phyloP scores from a whole-genome alignment of 768 basidiomycete genomes.

The Amanita rimosa region DNA sequence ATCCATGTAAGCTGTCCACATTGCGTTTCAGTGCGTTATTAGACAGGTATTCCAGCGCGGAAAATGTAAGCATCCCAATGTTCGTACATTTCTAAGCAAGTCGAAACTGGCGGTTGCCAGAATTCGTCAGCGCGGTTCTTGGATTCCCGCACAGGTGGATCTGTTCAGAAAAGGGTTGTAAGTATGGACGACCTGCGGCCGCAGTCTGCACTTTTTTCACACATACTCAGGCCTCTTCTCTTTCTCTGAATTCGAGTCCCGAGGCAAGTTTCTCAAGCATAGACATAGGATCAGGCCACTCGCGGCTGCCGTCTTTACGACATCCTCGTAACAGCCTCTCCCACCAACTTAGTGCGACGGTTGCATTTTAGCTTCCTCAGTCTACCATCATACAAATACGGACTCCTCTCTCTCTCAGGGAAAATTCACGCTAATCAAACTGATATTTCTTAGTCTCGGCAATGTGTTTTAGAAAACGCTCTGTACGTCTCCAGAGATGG shows the following conservation, averaged over 20 bases:
- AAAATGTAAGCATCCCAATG: conserved; percentile 11
- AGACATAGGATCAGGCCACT: conserved; percentile 13
- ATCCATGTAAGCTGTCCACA: conserved; percentile 18
- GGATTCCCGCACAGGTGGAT: neutral
- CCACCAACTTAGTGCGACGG: conserved; percentile 45
- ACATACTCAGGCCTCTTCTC: conserved; percentile 22
- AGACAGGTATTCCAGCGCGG: conserved; percentile 23
- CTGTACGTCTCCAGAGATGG: conserved; percentile 44
- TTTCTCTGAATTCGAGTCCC: conserved; percentile 30
- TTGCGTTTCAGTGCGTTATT: conserved; percentile 33
- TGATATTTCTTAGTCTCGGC: conserved; percentile 41
- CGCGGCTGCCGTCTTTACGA: neutral
- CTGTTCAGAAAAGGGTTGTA: too few relatives aligned
- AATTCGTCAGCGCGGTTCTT: neutral
- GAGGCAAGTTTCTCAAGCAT: conserved; percentile 34
- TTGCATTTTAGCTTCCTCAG: conserved; percentile 39
- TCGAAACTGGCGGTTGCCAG: neutral
- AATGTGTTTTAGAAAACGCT: conserved; percentile 40
- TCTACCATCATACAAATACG: conserved; percentile 29
- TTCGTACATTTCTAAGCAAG: neutral
- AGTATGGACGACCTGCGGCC: neutral
- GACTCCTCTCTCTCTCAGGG: conserved; percentile 41
- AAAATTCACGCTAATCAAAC: conserved; percentile 55
- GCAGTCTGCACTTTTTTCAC: conserved; percentile 19
- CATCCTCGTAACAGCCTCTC: conserved; percentile 39